phyloP scores from a whole-genome alignment of 495 filamentous ascomycete genomes.

The Hyaloscypha variabilis region DNA sequence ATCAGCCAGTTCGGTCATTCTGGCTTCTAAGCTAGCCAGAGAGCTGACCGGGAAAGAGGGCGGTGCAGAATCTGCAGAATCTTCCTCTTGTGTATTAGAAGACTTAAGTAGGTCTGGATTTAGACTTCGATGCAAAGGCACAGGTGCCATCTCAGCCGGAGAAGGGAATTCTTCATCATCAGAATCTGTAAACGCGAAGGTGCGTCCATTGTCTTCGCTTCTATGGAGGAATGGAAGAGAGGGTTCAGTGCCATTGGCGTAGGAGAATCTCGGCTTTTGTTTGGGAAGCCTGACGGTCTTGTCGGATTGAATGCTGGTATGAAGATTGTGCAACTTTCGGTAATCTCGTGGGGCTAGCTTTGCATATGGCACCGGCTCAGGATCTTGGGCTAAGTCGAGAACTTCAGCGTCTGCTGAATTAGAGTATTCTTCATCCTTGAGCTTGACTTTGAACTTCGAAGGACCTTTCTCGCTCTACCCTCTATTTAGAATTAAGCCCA shows the following conservation, averaged over 20 bases:
- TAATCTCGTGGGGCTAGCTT: slow-evolving; percentile 34
- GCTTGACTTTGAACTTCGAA: slow-evolving; percentile 8
- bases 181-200: slow-evolving; percentile 8
- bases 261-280: slow-evolving; percentile 38
- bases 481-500: not conserved
- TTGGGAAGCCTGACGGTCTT: slow-evolving; percentile 29
- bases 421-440: slow-evolving; percentile 4
- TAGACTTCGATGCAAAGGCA: not conserved
- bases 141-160: slow-evolving; percentile 30
- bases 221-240: slow-evolving; percentile 17
- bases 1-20: slow-evolving; percentile 33
- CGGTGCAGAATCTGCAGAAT: not conserved
- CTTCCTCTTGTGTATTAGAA: not conserved
- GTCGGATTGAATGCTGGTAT: slow-evolving; percentile 26
- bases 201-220: not conserved
- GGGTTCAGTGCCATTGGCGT: slow-evolving; percentile 28
- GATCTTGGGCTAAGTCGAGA: slow-evolving; percentile 37
- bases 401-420: slow-evolving; percentile 36
- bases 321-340: slow-evolving; percentile 38
- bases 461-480: not conserved
- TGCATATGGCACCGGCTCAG: slow-evolving; percentile 27
- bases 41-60: slow-evolving; percentile 29
- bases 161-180: slow-evolving; percentile 46
- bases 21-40: slow-evolving; percentile 28
- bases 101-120: not conserved